A percentile compares a stretch with the other conserved stretches of the same genome.
phyloP scores from a whole-genome alignment of 2,329 filamentous ascomycete species.

The Diaporthe helianthi region DNA sequence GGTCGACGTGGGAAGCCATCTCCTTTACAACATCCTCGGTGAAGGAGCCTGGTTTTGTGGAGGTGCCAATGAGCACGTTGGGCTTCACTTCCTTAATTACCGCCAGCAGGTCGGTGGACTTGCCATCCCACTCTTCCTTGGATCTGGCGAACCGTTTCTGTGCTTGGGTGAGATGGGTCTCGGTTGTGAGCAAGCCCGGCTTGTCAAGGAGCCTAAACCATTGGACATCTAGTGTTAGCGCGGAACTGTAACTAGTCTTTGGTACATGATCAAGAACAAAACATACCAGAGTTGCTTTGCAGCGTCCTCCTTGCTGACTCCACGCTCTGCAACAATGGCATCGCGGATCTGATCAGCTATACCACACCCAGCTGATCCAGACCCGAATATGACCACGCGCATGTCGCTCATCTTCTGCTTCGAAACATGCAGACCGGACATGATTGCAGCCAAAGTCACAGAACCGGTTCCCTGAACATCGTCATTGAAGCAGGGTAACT shows the following conservation, averaged over 20 bases:
- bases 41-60: constrained; percentile 78
- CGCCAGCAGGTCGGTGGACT: constrained; percentile 65
- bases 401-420: constrained; percentile 71
- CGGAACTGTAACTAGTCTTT: accelerated
- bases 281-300: constrained; percentile 77
- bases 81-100: constrained; percentile 77
- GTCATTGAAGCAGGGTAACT: constrained; percentile 88
- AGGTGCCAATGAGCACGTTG: constrained; percentile 84
- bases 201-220: constrained; percentile 81
- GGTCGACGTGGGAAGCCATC: constrained; percentile 76
- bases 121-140: constrained; percentile 67
- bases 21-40: constrained; percentile 75
- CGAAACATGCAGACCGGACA: constrained; percentile 75
- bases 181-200: constrained; percentile 74
- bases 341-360: constrained; percentile 87
- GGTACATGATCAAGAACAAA: too few relatives aligned
- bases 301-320: constrained; percentile 75
- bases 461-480: constrained; percentile 90
- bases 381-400: constrained; percentile 78
- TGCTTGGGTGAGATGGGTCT: constrained; percentile 57
- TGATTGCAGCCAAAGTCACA: constrained; percentile 83
- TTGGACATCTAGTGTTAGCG: neutral
- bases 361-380: constrained; percentile 82
- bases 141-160: constrained; percentile 73
- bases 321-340: constrained; percentile 74